phyloP scores from a whole-genome alignment of 148 eudicot species.

The Fagopyrum esculentum region DNA sequence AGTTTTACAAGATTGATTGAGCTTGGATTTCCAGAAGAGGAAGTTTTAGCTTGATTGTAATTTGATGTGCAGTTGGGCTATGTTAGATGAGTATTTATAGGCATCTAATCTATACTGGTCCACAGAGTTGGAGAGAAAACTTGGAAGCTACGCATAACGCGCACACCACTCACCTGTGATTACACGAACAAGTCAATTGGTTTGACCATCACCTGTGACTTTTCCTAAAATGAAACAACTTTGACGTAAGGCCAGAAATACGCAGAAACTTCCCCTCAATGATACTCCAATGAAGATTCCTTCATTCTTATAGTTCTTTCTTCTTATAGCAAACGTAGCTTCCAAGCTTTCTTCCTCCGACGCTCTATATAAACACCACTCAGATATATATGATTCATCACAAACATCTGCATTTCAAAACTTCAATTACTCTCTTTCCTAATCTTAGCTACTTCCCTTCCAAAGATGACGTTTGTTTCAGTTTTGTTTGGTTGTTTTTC shows the following conservation, averaged over 20 bases:
- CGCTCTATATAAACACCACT: background rate
- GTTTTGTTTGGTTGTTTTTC: background rate
- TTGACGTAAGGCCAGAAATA: no score
- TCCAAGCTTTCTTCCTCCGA: background rate
- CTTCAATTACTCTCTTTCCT: background rate
- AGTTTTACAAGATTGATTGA: background rate
- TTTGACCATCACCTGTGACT: background rate
- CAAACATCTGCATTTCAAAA: background rate
- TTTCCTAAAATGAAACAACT: background rate
- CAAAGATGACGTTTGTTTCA: background rate
- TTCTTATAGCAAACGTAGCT: background rate
- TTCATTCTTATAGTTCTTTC: background rate
- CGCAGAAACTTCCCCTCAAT: background rate
- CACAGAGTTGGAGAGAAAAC: background rate
- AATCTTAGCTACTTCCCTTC: background rate
- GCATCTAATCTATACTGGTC: no score
- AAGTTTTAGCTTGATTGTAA: background rate
- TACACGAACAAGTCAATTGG: background rate
- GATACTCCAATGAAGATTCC: background rate
- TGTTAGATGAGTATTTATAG: background rate
- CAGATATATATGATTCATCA: background rate
- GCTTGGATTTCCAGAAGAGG: background rate
- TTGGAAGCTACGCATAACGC: slow-evolving; percentile 1
- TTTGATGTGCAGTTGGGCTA: background rate
- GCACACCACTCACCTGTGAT: background rate